These are phyloP conservation scores for Hypoxylon fuscum DNA, from an alignment of 495 filamentous ascomycete genomes.

Conservation along the genomic window DNA sequence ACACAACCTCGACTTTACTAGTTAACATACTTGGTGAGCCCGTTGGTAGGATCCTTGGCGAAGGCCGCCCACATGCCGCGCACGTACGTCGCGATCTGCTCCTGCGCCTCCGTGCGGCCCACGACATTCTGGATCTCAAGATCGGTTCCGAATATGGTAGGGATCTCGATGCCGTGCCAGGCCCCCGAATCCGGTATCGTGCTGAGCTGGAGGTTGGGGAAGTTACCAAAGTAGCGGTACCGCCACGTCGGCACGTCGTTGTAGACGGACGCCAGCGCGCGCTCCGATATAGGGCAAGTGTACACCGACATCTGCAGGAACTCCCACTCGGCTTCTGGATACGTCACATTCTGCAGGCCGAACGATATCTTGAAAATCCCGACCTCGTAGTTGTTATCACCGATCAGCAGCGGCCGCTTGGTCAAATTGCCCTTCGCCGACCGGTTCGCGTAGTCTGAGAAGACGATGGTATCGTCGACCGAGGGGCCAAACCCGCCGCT, in stretches of 20 bases:
- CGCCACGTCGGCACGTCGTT: constrained; percentile 57
- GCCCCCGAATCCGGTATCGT: constrained; percentile 55
- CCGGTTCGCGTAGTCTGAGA: constrained; percentile 49
- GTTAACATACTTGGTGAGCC: constrained; percentile 48
- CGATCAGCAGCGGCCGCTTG: constrained; percentile 53
- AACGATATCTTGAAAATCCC: constrained; percentile 45
- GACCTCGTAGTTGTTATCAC: constrained; percentile 57
- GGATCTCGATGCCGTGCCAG: constrained; percentile 55
- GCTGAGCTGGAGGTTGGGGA: constrained; percentile 53
- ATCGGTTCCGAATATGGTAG: constrained; percentile 1
- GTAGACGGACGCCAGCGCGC: constrained; percentile 45
- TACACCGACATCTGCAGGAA: constrained; percentile 55
- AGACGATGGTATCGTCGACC: constrained; percentile 56
- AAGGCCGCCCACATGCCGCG: constrained; percentile 61
- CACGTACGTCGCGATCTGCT: constrained; percentile 50
- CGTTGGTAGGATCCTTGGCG: constrained; percentile 56
- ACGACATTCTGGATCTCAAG: constrained; percentile 3
- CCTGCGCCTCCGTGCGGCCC: constrained; percentile 33
- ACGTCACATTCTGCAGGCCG: constrained; percentile 35
- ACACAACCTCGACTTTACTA: constrained; percentile 1
- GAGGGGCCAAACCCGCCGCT: constrained; percentile 58
- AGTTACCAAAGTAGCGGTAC: constrained; percentile 62
- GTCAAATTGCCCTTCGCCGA: constrained; percentile 23
- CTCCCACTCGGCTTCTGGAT: constrained; percentile 46
- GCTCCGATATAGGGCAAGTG: constrained; percentile 52